Conservation (phyloP, 2,329 filamentous ascomycete species). For the Diaporthe sp. region DNA sequence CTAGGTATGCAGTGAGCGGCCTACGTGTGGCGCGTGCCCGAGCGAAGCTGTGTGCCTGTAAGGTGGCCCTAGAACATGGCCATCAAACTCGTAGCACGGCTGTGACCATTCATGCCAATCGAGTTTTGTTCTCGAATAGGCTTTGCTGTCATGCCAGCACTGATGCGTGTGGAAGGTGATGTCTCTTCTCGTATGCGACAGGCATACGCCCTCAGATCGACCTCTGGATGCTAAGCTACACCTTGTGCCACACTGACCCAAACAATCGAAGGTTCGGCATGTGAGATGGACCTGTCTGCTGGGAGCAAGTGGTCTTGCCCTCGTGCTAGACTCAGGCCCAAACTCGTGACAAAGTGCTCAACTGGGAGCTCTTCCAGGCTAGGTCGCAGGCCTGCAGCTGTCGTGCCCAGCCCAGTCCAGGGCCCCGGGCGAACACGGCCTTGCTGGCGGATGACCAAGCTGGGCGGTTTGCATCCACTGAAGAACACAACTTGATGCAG, state of each 20-base stretch:
- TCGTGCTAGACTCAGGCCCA: too few relatives aligned
- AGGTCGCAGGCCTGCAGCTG: not conserved
- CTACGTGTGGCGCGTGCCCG: not conserved
- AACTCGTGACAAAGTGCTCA: not conserved
- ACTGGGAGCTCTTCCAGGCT: not conserved
- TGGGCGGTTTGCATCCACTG: not conserved
- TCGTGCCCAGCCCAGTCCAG: not conserved
- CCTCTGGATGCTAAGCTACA: too few relatives aligned
- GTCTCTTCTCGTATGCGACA: not conserved
- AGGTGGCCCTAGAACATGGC: not conserved
- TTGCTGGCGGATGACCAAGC: too few relatives aligned
- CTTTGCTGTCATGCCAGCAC: too few relatives aligned
- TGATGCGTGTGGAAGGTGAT: not conserved
- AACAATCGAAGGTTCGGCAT: not conserved
- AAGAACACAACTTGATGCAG: not conserved
- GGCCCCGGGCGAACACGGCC: not conserved
- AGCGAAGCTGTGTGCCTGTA: not conserved
- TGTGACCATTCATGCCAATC: too few relatives aligned
- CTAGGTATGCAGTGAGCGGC: too few relatives aligned
- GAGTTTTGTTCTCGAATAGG: too few relatives aligned
- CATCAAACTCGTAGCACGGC: not conserved
- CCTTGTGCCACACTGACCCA: not conserved
- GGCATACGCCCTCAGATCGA: too few relatives aligned
- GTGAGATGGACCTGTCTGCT: too few relatives aligned
- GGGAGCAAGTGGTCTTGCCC: too few relatives aligned